These are phyloP conservation scores for Ustilago loliicola DNA, from an alignment of 1,284 basidiomycete species.

Conservation along the genomic window DNA sequence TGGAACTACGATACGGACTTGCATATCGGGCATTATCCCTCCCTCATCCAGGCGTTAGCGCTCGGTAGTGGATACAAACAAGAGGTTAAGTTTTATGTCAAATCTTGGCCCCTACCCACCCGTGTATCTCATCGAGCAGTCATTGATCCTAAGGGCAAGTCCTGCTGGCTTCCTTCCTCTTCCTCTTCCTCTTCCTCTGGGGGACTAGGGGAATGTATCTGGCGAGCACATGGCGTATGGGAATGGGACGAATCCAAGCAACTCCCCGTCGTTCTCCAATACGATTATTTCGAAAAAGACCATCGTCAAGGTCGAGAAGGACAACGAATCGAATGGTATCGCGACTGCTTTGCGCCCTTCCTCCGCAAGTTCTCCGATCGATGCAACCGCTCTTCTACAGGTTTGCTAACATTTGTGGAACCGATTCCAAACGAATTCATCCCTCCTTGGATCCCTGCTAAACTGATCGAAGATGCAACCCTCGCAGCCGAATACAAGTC, in stretches of 20 bases:
- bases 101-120: conserved; percentile 67
- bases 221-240: conserved; percentile 95
- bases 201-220: conserved; percentile 75
- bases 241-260: conserved; percentile 82
- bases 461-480: conserved; percentile 20
- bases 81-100: conserved; percentile 74
- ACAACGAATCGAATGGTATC: conserved; percentile 64
- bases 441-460: conserved; percentile 59
- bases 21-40: conserved; percentile 80
- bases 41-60: conserved; percentile 65
- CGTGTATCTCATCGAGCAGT: conserved; percentile 53
- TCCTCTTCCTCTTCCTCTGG: conserved; percentile 54
- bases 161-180: conserved; percentile 45
- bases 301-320: conserved; percentile 50
- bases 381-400: conserved; percentile 15
- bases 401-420: conserved; percentile 55
- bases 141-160: conserved; percentile 58
- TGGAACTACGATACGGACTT: conserved; percentile 94
- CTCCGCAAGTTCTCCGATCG: conserved; percentile 48
- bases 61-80: conserved; percentile 60
- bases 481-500: conserved; percentile 24
- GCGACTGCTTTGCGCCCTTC: conserved; percentile 67
- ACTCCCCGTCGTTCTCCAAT: conserved; percentile 81
- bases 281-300: conserved; percentile 83
- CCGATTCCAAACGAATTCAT: conserved; percentile 70